Base-by-base conservation (phyloP, 345 rosid genomes). In the Citrus hindsii region DNA sequence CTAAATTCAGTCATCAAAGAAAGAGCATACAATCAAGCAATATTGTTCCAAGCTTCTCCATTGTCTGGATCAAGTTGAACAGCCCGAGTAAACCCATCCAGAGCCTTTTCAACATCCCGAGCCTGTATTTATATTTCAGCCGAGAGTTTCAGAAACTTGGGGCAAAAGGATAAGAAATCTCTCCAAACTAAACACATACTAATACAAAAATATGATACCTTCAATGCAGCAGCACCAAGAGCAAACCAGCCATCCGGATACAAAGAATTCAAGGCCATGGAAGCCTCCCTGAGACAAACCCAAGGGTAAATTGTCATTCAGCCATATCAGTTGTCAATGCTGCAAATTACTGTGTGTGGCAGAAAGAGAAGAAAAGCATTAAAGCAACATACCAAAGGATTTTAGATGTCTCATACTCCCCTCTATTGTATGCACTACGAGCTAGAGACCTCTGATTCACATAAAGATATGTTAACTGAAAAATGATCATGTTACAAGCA, bases 181-280 rank as follows among this genome's bases (percentile, higher is more conserved):
- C 12, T 25, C 18, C 25, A 51, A 12, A 40, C 32, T 33, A 46
- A 56, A 74, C 55, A 63, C 12, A 63, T 83, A 48, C 72, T 51
- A 40, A 70, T 67, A 60, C 70, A 56, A 30, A 74, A 37, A 74
- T 46, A 53, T 42, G 74, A 71, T 71, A 95, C 99, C 98, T 94
- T 96, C 84, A 95, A 81, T 28, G 99, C 98, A 85, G 99, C 98
- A 85, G 95, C 84, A 72, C 99, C 99, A 75, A 95, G 92, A 67
- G 96, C 97, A 92, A 91, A 95, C 98, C 99, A 95, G 76, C 99
- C 99, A 87, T 91, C 93, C n/a, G 90, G 91, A 85, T 89, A 93
- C 80, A 95, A 85, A 22, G 99, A 93, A 88, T 92, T 95, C 82
- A 93, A 73, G 65, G 94, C 88, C 99, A 95, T 88, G 55, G 98